These are phyloP conservation scores for Tetrapisispora phaffii DNA, from an alignment of 805 yeast genomes.

Conservation along the genomic window DNA sequence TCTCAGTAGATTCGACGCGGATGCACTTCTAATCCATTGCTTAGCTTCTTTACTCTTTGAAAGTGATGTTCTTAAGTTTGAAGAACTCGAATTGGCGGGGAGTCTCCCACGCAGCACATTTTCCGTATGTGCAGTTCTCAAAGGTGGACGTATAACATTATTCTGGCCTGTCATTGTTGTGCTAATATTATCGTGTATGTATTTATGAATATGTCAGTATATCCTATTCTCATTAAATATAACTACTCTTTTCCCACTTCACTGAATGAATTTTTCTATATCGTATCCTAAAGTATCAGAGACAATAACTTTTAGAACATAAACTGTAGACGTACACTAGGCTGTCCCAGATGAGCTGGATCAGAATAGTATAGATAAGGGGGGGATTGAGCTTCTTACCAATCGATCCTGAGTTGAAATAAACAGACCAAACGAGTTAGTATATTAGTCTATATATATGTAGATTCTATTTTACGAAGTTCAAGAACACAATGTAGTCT, in stretches of 20 bases:
- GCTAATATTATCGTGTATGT: not conserved
- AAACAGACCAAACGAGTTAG: too few species aligned
- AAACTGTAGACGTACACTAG: too few species aligned
- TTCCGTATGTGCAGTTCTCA: conserved; percentile 2
- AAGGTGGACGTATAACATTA: conserved; percentile 2
- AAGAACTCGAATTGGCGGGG: conserved; percentile 3
- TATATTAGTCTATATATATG: too few species aligned
- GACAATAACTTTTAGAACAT: too few species aligned
- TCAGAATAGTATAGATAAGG: too few species aligned
- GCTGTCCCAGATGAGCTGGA: too few species aligned
- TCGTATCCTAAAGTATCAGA: too few species aligned
- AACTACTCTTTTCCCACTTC: not conserved
- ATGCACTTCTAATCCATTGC: conserved; percentile 18
- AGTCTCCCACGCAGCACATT: conserved; percentile 2
- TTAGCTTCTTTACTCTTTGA: not conserved
- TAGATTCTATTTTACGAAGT: too few species aligned
- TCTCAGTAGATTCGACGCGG: conserved; percentile 14
- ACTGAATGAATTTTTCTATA: too few species aligned
- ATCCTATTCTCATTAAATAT: not conserved
- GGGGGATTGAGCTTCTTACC: too few species aligned
- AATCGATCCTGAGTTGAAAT: too few species aligned
- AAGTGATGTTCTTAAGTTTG: not conserved
- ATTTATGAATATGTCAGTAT: not conserved
- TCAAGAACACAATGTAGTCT: too few species aligned
- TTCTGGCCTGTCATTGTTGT: not conserved